Base-by-base conservation (phyloP, 352 stramenopile genomes). In the Phytopythium vexans region DNA sequence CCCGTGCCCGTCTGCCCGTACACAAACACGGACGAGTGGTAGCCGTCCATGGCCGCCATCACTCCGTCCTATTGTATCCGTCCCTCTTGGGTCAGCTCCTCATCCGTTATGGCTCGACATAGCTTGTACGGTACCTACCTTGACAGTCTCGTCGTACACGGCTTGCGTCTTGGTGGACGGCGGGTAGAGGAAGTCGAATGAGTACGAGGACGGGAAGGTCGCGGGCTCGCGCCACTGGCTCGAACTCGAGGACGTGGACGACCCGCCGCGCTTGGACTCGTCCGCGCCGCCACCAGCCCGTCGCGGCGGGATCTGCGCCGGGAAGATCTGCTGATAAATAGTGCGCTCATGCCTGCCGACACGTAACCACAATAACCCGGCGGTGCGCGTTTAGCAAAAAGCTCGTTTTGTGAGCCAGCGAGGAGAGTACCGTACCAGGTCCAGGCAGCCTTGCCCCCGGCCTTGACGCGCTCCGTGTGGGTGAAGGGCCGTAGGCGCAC, bases 1-100 rank as follows among this genome's bases (percentile, higher is more conserved):
- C 83, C 83, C 32, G 89, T 96, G 46, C 77, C 77, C 2, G 88
- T 96, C 72, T 97, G 89, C n/a, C 89, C 89, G 58, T 97, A 97
- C n/a, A 93, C 66, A 53, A 97, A 95, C 27, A 97, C 83, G 12
- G 83, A 88, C 52, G 83, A 89, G 64, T 94, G 82, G 62, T 90
- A 92, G 41, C 86, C 86, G 7, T 91, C 71, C 32, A 89, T 80
- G 8, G 77, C 72, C 4, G 81, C 80, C 40, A 79, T 65, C 46
- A 94, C 88, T 16, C 67, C 77, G 58, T 89, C 78, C 70, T 86
- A 27, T 27, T 27, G 21, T 27, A 27, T 27, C 21, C 21, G 21
- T 27, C 21, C 21, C 21, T 27, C 21, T 27, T 27, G 21, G 54
- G 46, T 42, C 15, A 34, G 10, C 64, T n/a, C 56, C 32, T n/a